phyloP scores from a whole-genome alignment of 108 stramenopile genomes.

The Schizochytrium sp. region DNA sequence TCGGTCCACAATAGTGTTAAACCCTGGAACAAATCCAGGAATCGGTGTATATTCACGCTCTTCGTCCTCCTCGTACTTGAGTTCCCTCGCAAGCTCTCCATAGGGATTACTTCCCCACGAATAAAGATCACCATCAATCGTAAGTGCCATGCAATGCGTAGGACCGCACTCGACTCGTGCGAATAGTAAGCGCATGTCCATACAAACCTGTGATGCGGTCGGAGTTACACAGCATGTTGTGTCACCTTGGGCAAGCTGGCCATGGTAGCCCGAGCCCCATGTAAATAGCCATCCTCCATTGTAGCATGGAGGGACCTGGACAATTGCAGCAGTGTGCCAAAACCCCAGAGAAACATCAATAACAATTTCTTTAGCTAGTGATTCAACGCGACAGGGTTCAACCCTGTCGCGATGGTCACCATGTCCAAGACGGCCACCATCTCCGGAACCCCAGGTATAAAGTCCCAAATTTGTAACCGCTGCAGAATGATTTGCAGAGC shows the following conservation, averaged over 20 bases:
- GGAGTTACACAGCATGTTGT: slow-evolving; percentile 70
- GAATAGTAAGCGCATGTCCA: slow-evolving; percentile 67
- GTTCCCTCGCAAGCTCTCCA: slow-evolving; percentile 71
- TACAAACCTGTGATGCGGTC: slow-evolving; percentile 70
- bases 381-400: slow-evolving; percentile 63
- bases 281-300: slow-evolving; percentile 79
- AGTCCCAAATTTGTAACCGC: slow-evolving; percentile 71
- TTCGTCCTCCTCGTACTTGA: slow-evolving; percentile 63
- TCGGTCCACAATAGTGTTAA: slow-evolving; percentile 81
- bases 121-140: slow-evolving; percentile 80
- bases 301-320: slow-evolving; percentile 74
- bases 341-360: slow-evolving; percentile 74
- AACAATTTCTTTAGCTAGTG: slow-evolving; percentile 64
- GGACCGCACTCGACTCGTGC: slow-evolving; percentile 75
- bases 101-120: slow-evolving; percentile 81
- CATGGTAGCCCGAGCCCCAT: slow-evolving; percentile 81
- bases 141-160: slow-evolving; percentile 79
- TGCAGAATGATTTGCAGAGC: slow-evolving; percentile 80
- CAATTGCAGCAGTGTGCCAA: slow-evolving; percentile 82
- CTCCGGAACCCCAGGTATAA: slow-evolving; percentile 80
- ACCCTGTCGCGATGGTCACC: slow-evolving; percentile 71
- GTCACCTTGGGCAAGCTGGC: slow-evolving; percentile 79
- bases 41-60: slow-evolving; percentile 73
- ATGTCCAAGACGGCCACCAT: slow-evolving; percentile 80
- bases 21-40: slow-evolving; percentile 81